Percentiles rank a stretch among this genome's conserved stretches.
Evolutionary conservation across 2,329 filamentous ascomycete genomes (phyloP).

Genomic region (Mycocentrospora acerina): DNA sequence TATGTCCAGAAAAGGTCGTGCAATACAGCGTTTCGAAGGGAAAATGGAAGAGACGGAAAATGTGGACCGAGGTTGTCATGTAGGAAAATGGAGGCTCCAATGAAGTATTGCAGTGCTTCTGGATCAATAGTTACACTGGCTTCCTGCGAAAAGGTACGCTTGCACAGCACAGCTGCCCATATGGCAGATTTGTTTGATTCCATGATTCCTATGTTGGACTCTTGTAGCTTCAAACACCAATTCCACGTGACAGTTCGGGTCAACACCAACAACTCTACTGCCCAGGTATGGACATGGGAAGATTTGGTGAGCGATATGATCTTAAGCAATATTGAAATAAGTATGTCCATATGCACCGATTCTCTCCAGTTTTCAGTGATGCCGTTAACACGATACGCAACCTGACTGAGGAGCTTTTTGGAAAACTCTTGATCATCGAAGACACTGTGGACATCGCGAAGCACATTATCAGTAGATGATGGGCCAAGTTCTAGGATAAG

Average conservation of each 20-base stretch:
- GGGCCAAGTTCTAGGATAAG: constrained; percentile 61
- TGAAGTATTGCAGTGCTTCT: constrained; percentile 32
- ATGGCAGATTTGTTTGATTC: constrained; percentile 55
- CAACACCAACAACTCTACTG: no score
- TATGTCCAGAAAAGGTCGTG: constrained; percentile 52
- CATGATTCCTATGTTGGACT: no score
- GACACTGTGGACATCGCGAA: constrained; percentile 52
- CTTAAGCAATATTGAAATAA: constrained; percentile 56
- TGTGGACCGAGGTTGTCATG: constrained; percentile 51
- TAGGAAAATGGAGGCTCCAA: constrained; percentile 47
- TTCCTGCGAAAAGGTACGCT: constrained; percentile 49
- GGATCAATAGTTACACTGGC: no score
- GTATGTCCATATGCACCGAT: constrained; percentile 57
- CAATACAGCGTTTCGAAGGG: constrained; percentile 46
- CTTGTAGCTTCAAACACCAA: no score
- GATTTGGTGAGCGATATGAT: constrained; percentile 36
- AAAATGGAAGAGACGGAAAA: constrained; percentile 36
- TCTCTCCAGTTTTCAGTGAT: constrained; percentile 63
- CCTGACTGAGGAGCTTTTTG: constrained; percentile 48
- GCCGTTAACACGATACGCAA: constrained; percentile 49
- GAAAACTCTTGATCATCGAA: constrained; percentile 57
- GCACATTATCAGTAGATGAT: constrained; percentile 16
- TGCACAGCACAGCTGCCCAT: constrained; percentile 59
- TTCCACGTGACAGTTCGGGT: no score
- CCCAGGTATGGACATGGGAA: no score